Evolutionary conservation across 768 basidiomycete genomes (phyloP), one percentile per base, ranked within the genome.

Genomic region (Rhizopogon salebrosus): DNA sequence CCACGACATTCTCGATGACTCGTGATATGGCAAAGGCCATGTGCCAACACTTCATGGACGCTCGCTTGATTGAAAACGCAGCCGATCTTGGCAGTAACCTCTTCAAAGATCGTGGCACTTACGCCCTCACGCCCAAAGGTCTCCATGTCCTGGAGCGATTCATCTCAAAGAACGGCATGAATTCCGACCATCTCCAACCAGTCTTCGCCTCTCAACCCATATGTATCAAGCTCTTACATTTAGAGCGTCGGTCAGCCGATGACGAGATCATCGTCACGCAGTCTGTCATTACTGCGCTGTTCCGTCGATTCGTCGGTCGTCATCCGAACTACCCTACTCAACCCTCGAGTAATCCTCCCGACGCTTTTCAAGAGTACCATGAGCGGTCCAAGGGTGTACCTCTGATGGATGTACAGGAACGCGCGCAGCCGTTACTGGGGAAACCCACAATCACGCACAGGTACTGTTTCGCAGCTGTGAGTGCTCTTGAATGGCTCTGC

Each of bases 1-100:
- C 97, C 5, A 99, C 97, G 39, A 99, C 97, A 31, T 99, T 99
- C 75, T 93, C 93, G 56, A 98, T 99, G 97, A 92, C 93, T 60
- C 88, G 97, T 61, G 97, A 99, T 41, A 98, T 99, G 91, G 97
- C 97, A 57, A 98, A 98, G 75, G 93, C 92, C 31, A 98, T 99
- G 87, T 91, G 92, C 74, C 97, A 99, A 72, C 94, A 98, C 68
- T 98, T 98, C 67, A 97, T 99, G 92, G 97, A 98, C 60, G 94
- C 97, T 53, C 91, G 94, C 58, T 79, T 98, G 57, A 94, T 98
- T 59, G 95, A 98, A 72, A 98, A 98, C 67, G 95, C 93, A 14
- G 83, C 91, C 16, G 97, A 99, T 72, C 87, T 88, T 31, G 77
- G 80, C 22, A 88, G 89, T 14, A 86, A 87, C 61, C 79, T 90